These are phyloP conservation scores for Colletotrichum phormii DNA, from an alignment of 2,329 filamentous ascomycete genomes.

Conservation along the genomic window DNA sequence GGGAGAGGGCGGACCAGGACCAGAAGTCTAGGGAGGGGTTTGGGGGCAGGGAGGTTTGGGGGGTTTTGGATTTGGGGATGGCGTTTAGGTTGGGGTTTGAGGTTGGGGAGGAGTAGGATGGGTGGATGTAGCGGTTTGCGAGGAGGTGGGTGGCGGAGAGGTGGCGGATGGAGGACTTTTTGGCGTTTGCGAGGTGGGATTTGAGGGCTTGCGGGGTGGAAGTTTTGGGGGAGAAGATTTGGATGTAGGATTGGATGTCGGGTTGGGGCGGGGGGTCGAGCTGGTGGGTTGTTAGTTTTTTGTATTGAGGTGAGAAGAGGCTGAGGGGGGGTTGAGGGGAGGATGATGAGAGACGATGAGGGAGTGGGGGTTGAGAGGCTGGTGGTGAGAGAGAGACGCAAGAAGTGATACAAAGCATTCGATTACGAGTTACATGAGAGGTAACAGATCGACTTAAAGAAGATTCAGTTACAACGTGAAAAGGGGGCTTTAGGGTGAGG, in stretches of 20 bases:
- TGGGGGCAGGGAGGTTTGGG: slow-evolving; percentile 42
- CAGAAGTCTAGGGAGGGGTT: slow-evolving; percentile 80
- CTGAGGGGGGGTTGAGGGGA: background rate
- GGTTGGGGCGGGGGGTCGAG: slow-evolving; percentile 60
- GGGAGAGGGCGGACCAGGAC: slow-evolving; percentile 70
- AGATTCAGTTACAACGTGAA: no score
- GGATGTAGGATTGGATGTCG: slow-evolving; percentile 75
- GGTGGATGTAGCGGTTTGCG: slow-evolving; percentile 63
- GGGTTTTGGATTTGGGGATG: slow-evolving; percentile 59
- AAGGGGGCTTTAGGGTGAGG: no score
- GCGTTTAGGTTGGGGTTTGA: slow-evolving; percentile 50
- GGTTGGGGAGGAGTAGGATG: slow-evolving; percentile 45
- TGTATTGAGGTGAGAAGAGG: background rate
- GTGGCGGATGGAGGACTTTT: slow-evolving; percentile 69
- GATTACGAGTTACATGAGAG: background rate
- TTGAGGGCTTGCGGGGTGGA: slow-evolving; percentile 71
- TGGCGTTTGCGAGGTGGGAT: slow-evolving; percentile 73
- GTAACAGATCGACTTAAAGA: no score
- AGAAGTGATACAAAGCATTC: no score
- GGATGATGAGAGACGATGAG: background rate
- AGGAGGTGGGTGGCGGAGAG: slow-evolving; percentile 67
- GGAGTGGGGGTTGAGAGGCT: background rate
- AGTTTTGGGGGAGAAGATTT: slow-evolving; percentile 72
- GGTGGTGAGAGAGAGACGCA: no score
- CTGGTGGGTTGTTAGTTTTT: slow-evolving; percentile 37